Percentiles rank a stretch among this genome's conserved stretches.
phyloP scores from a whole-genome alignment of 2,329 filamentous ascomycete genomes.

The Fusarium xylarioides region DNA sequence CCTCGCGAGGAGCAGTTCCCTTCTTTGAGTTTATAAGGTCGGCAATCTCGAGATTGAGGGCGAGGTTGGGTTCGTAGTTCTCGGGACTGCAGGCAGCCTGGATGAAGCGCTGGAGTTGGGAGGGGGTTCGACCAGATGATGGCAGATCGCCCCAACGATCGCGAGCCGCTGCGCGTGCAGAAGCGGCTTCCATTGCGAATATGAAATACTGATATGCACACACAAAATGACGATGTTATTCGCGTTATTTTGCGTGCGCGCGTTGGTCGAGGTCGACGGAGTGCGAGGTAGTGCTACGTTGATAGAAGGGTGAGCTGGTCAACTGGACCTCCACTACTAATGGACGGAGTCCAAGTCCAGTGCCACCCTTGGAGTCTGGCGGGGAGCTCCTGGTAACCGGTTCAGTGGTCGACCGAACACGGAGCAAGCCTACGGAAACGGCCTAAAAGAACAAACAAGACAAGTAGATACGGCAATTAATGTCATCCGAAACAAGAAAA shows the following conservation, averaged over 20 bases:
- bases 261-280: neutral
- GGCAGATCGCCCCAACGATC: constrained; percentile 86
- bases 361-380: neutral
- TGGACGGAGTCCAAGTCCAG: neutral
- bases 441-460: neutral
- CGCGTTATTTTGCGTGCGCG: constrained; percentile 10
- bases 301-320: constrained; percentile 28
- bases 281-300: constrained; percentile 5
- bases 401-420: constrained; percentile 10
- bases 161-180: constrained; percentile 92
- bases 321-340: neutral
- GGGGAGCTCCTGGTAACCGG: constrained; percentile 14
- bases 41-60: constrained; percentile 93
- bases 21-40: constrained; percentile 98
- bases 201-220: neutral
- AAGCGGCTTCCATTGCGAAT: constrained; percentile 84
- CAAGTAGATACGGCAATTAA: neutral
- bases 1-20: constrained; percentile 93
- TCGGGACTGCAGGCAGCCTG: constrained; percentile 95
- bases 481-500: neutral
- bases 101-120: constrained; percentile 94
- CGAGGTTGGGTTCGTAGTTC: constrained; percentile 98
- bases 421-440: constrained; percentile 21
- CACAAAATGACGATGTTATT: neutral
- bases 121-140: constrained; percentile 75